Conservation (phyloP, 805 yeast species). For the Candida qinlingensis region DNA sequence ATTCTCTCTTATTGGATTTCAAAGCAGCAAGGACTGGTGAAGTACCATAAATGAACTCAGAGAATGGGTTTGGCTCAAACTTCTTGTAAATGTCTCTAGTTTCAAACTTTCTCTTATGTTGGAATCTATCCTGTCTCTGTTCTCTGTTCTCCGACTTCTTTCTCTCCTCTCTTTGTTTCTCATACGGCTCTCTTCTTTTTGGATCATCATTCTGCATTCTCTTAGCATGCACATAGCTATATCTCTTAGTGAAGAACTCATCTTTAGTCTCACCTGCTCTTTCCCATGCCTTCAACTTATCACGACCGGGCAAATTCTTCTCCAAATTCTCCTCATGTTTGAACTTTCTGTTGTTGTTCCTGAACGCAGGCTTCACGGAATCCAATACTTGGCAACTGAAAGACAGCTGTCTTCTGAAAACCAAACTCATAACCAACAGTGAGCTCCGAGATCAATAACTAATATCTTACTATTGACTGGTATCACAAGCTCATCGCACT, state of each 20-base stretch:
- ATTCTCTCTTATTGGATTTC: slow-evolving; percentile 45
- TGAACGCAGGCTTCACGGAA: slow-evolving; percentile 16
- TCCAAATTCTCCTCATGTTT: slow-evolving; percentile 28
- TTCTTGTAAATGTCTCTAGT: slow-evolving; percentile 19
- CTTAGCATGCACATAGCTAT: slow-evolving; percentile 61
- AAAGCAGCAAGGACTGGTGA: slow-evolving; percentile 73
- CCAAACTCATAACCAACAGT: slow-evolving; percentile 3
- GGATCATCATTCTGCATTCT: slow-evolving; percentile 17
- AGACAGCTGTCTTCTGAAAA: slow-evolving; percentile 2
- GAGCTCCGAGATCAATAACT: background rate
- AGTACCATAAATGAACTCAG: slow-evolving; percentile 73
- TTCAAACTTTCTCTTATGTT: slow-evolving; percentile 15
- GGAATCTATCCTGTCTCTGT: slow-evolving; percentile 10
- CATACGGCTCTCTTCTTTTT: slow-evolving; percentile 17
- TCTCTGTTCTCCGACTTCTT: slow-evolving; percentile 5
- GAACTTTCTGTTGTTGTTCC: background rate
- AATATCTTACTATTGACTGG: background rate
- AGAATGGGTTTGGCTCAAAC: slow-evolving; percentile 37
- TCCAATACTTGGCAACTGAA: background rate
- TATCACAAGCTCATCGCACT: background rate
- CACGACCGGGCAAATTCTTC: slow-evolving; percentile 36
- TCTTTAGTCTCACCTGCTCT: slow-evolving; percentile 55
- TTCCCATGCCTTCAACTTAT: slow-evolving; percentile 60
- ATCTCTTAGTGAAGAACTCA: slow-evolving; percentile 53
- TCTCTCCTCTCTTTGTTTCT: slow-evolving; percentile 14